These are phyloP conservation scores for Pelargonium cotyledonis DNA, from an alignment of 441 rosid species.

Conservation along the genomic window DNA sequence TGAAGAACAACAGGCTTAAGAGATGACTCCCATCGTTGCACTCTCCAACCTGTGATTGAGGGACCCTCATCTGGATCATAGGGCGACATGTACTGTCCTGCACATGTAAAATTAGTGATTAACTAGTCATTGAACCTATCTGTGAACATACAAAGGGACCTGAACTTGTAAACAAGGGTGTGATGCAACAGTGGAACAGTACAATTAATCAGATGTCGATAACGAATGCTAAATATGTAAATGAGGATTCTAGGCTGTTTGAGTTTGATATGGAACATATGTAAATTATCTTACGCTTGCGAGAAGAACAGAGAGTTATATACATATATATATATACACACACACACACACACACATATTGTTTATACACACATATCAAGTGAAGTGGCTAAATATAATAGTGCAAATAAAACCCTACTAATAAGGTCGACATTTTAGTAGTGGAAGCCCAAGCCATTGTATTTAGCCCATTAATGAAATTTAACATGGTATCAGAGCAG, in stretches of 20 bases:
- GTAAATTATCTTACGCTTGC: not conserved
- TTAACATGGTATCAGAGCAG: no score
- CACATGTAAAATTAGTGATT: conserved; percentile 19
- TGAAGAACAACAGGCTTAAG: conserved; percentile 97
- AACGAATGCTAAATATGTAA: no score
- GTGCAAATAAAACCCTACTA: no score
- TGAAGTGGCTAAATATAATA: no score
- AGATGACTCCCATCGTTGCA: conserved; percentile 99
- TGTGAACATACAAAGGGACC: not conserved
- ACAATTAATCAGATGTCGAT: not conserved
- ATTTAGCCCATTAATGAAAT: no score
- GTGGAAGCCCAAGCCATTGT: no score
- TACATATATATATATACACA: not conserved
- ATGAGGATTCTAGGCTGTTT: no score
- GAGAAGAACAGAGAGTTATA: not conserved
- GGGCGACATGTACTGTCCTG: conserved; percentile 99
- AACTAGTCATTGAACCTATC: not conserved
- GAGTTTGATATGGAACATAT: not conserved
- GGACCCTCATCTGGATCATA: conserved; percentile 99
- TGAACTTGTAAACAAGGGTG: not conserved
- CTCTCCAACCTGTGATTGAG: conserved; percentile 98
- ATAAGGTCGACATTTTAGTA: no score
- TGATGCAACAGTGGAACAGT: not conserved
- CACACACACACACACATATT: not conserved
- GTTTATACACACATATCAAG: no score